phyloP scores from a whole-genome alignment of 768 basidiomycete genomes.

The Lentinula detonsa region DNA sequence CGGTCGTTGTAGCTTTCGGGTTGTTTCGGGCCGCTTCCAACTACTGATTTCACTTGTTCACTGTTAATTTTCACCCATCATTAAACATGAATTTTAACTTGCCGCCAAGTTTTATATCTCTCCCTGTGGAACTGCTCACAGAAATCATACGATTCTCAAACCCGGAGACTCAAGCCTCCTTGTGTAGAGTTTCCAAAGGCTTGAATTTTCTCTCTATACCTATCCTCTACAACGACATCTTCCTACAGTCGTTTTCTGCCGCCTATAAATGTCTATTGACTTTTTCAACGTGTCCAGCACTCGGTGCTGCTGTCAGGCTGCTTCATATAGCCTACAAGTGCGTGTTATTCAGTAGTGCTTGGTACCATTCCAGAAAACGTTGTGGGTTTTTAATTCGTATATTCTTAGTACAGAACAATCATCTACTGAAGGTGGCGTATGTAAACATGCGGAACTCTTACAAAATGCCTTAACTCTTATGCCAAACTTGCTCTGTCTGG shows the following conservation, averaged over 20 bases:
- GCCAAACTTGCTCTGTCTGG: background rate
- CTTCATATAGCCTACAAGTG: background rate
- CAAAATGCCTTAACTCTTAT: background rate
- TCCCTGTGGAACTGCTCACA: background rate
- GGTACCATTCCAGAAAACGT: background rate
- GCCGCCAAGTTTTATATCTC: background rate
- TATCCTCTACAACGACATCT: background rate
- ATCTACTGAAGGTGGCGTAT: background rate
- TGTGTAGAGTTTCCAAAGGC: background rate
- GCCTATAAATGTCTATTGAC: background rate
- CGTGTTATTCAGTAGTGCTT: background rate
- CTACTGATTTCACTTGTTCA: too few species aligned
- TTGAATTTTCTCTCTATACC: background rate
- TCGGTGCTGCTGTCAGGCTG: background rate
- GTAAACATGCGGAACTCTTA: background rate
- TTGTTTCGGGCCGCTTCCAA: background rate
- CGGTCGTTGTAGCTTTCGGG: too few species aligned
- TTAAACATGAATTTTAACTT: background rate
- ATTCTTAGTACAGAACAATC: background rate
- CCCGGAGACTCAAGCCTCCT: background rate
- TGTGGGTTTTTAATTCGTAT: background rate
- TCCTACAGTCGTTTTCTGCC: background rate
- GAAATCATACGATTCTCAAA: background rate
- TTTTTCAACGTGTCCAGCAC: background rate
- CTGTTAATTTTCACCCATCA: background rate